Evolutionary conservation across 2,329 filamentous ascomycete species (phyloP).

Genomic region (Shiraia sp.): DNA sequence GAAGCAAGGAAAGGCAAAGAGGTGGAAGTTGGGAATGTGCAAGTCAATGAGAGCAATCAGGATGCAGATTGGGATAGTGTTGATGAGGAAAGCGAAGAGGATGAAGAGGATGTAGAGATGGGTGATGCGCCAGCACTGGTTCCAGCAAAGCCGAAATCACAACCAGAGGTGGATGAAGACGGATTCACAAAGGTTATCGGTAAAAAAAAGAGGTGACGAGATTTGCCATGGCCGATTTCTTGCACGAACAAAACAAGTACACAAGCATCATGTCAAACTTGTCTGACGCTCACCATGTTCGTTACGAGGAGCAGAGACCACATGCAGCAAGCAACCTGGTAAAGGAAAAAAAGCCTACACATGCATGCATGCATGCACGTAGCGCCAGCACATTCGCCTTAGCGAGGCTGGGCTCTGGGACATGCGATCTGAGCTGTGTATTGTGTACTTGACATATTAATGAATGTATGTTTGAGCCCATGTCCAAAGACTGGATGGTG

Average conservation of each 20-base stretch:
- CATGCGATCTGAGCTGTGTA: too few relatives aligned
- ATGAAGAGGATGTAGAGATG: slow-evolving; percentile 43
- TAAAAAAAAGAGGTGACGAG: slow-evolving; percentile 42
- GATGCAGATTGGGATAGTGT: slow-evolving; percentile 43
- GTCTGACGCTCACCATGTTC: too few relatives aligned
- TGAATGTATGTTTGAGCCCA: too few relatives aligned
- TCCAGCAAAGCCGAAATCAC: slow-evolving; percentile 37
- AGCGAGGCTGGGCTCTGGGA: background rate
- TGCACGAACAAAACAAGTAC: too few relatives aligned
- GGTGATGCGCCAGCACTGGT: slow-evolving; percentile 42
- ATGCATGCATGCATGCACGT: too few relatives aligned
- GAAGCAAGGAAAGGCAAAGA: slow-evolving; percentile 63
- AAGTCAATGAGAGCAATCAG: slow-evolving; percentile 63
- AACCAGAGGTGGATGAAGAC: slow-evolving; percentile 47
- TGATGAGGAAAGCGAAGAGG: slow-evolving; percentile 59
- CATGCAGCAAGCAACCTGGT: too few relatives aligned
- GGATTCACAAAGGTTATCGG: slow-evolving; percentile 49
- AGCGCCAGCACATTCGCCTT: too few relatives aligned
- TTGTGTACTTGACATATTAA: too few relatives aligned
- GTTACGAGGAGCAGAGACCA: too few relatives aligned
- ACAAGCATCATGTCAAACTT: too few relatives aligned
- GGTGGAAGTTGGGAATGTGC: slow-evolving; percentile 50
- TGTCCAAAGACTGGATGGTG: too few relatives aligned
- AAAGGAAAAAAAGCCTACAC: too few relatives aligned
- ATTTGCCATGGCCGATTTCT: background rate